These are phyloP conservation scores for Acrasis kona DNA, from an alignment of 78 protist genomes.

Conservation along the genomic window DNA sequence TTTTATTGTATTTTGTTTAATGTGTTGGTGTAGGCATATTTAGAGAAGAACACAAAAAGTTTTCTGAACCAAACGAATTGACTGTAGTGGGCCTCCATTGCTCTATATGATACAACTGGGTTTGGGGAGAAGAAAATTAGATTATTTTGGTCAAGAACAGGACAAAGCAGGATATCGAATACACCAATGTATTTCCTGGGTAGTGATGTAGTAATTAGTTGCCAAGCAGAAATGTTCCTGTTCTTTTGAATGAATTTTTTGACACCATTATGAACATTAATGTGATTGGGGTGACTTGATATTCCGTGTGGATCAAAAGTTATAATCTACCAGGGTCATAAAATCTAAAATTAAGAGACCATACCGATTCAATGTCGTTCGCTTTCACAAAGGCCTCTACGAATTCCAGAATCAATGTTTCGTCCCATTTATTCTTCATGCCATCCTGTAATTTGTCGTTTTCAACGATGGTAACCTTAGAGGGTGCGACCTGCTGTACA, in stretches of 20 bases:
- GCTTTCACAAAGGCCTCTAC: not conserved
- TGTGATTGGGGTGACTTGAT: slow-evolving; percentile 70
- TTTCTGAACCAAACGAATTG: slow-evolving; percentile 76
- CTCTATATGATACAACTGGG: not conserved
- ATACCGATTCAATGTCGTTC: not conserved
- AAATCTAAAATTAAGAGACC: not conserved
- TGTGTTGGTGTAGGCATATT: slow-evolving; percentile 22
- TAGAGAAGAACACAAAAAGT: slow-evolving; percentile 53
- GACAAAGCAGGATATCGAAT: slow-evolving; percentile 11
- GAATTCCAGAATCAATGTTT: not conserved
- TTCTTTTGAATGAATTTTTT: not conserved
- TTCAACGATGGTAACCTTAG: slow-evolving; percentile 24
- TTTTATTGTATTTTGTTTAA: not conserved
- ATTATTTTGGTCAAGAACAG: not conserved
- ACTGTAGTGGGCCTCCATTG: slow-evolving; percentile 52
- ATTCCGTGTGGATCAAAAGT: slow-evolving; percentile 73
- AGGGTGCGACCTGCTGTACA: not conserved
- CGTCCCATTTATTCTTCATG: slow-evolving; percentile 8
- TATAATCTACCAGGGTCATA: slow-evolving; percentile 8
- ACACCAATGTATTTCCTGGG: slow-evolving; percentile 50
- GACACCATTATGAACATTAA: slow-evolving; percentile 11
- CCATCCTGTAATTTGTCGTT: slow-evolving; percentile 16
- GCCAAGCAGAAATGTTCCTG: not conserved
- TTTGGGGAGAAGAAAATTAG: not conserved
- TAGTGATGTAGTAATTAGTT: slow-evolving; percentile 29